Base-by-base conservation (phyloP, 306 rosid genomes). In the Sesbania bispinosa region DNA sequence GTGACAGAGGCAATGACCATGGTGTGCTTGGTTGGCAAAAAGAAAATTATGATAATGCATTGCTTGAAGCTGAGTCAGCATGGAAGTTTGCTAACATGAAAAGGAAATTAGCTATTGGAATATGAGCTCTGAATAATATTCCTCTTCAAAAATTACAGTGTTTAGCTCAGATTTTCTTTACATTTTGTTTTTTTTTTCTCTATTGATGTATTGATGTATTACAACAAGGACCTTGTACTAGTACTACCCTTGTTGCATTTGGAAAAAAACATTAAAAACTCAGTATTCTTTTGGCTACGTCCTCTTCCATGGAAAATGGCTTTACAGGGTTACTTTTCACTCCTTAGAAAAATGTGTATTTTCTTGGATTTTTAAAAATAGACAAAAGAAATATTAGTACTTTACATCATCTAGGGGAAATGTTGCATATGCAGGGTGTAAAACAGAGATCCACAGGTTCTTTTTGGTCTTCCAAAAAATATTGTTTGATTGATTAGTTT, bases 1-100 rank as follows among this genome's bases (percentile, higher is more conserved):
- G 86, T 63, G 75, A 80, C 79, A 82, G 80, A 74, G 62, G 64
- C 18, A 30, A 66, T 81, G 47, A 76, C 79, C 76, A 75, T 43
- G 61, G 80, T 77, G 59, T 71, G 77, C 16, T 1, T 47, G 9
- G 15, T n/a, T 57, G 55, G 9, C 77, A 50, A 66, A 71, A 73
- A 26, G 61, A 67, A n/a, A 58, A 48, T 79, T 42, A 58, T 47
- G 29, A 38, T 43, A 50, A 26, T 38, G 47, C 45, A 58, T 51
- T 57, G 67, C 47, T 67, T 42, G 27, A 47, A 52, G 76, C 64
- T 72, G 86, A 76, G 79, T 72, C 79, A 78, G 79, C 72, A 11
- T 27, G 57, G 50, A 19, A 47, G 35, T 61, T 42, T 79, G 30
- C 51, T 60, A 23, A 27, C 27, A 15, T 60, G 43, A 75, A 83